A percentile compares a stretch with the other conserved stretches of the same genome.
phyloP scores from a whole-genome alignment of 2,329 filamentous ascomycete species.

The Fusarium sp. region DNA sequence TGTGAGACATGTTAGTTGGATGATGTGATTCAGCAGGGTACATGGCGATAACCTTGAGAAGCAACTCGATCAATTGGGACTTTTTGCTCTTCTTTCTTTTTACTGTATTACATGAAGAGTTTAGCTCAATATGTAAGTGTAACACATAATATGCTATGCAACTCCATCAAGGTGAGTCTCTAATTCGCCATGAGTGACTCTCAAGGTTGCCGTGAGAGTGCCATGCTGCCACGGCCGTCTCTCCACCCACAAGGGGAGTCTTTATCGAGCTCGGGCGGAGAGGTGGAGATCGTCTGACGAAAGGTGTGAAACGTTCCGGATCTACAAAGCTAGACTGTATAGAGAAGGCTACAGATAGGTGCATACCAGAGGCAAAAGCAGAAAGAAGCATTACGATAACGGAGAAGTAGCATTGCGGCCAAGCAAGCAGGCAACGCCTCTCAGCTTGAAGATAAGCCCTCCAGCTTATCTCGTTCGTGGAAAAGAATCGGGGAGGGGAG shows the following conservation, averaged over 20 bases:
- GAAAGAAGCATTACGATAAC: background rate
- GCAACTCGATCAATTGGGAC: background rate
- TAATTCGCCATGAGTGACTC: background rate
- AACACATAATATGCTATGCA: background rate
- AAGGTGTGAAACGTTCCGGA: conserved; percentile 14
- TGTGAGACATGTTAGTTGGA: background rate
- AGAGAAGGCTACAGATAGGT: conserved; percentile 4
- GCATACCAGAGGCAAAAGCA: conserved; percentile 8
- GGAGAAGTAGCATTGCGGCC: conserved; percentile 4
- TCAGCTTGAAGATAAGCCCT: conserved; percentile 15
- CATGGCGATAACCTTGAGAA: background rate
- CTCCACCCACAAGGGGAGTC: background rate
- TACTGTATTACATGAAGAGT: background rate
- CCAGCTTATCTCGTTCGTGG: conserved; percentile 17
- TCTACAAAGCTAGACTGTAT: conserved; percentile 30
- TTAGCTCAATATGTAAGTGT: background rate
- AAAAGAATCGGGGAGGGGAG: conserved; percentile 11
- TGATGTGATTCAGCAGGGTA: background rate
- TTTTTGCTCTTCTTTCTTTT: background rate
- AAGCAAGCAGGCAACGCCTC: conserved; percentile 8
- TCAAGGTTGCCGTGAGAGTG: conserved; percentile 11
- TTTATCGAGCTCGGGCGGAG: background rate
- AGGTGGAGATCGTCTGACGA: conserved; percentile 11
- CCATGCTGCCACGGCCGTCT: background rate
- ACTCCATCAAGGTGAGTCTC: conserved; percentile 7